Evolutionary conservation across 2,329 filamentous ascomycete species (phyloP), one percentile per base, ranked within the genome.

Genomic region (Ambrosiella xylebori): DNA sequence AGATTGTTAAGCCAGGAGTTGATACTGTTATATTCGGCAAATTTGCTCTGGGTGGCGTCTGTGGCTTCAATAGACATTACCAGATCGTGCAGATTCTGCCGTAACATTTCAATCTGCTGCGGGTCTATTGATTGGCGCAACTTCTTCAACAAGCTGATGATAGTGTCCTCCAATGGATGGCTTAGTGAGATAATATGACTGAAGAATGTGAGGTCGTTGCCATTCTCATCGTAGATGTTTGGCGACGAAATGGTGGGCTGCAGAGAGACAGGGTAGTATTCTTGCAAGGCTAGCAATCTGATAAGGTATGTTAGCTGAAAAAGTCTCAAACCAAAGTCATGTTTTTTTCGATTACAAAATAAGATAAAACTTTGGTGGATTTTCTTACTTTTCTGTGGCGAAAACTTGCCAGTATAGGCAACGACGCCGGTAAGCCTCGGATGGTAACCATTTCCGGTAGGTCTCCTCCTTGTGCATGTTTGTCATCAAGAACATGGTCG

Each of bases 361-460:
- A 12, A 41, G n/a, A 12, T 11, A 41, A 5, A 41, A 8, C 11
- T 11, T 19, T 27, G 15, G n/a, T 49, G 19, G n/a, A 47, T 37
- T 19, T 8, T 54, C 70, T 64, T 69, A 83, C 81, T 84, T 79
- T 70, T 89, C 85, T 7, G 81, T 81, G 0, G 85, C 75, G 64
- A 85, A 84, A 7, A 88, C 71, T 8, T 88, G 73, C 85, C 85
- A 89, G 65, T 82, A 89, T 0, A 88, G 71, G 38, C 84, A 77
- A 59, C 85, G 74, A 63, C 78, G 76, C 61, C 82, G 76, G 19
- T 81, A 77, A 1, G 78, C 76, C 59, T 88, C 84, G 15, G 78
- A 68, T 3, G 71, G 69, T 62, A 80, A 78, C 63, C 78, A 77
- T 27, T 19, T 27, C 7, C 50, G 49, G 65, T 87, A 88, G 7